A percentile compares a stretch with the other conserved stretches of the same genome.
Conservation (phyloP, 257 asterid species). For the Solanum sejunctum region DNA sequence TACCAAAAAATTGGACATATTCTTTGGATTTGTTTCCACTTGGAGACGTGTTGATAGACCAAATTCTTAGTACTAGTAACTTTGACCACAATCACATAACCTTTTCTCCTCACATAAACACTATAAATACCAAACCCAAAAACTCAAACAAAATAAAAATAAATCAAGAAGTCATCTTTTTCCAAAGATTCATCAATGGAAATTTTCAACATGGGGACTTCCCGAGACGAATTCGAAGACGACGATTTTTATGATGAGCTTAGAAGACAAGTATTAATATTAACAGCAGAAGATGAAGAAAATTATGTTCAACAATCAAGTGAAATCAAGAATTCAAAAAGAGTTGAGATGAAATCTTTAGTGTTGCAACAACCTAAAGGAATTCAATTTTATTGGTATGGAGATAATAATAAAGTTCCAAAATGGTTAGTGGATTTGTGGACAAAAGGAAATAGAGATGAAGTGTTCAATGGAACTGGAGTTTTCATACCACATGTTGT, state of each 20-base stretch:
- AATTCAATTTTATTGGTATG: constrained; percentile 41
- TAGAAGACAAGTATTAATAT: background rate
- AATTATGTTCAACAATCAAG: background rate
- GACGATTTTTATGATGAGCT: constrained; percentile 5
- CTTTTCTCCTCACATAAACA: background rate
- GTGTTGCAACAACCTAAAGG: constrained; percentile 1
- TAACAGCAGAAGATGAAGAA: constrained; percentile 4
- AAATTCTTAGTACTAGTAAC: constrained; percentile 6
- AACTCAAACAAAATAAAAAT: background rate
- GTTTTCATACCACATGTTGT: constrained; percentile 70
- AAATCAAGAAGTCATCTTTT: background rate
- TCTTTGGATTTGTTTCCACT: constrained; percentile 22
- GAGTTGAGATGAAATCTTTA: background rate
- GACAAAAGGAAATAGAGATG: constrained; percentile 30
- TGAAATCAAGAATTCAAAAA: background rate
- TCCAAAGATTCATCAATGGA: constrained; percentile 17
- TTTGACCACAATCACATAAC: constrained; percentile 29
- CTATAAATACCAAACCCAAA: background rate
- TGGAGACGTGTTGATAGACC: constrained; percentile 15
- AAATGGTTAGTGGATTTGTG: constrained; percentile 44
- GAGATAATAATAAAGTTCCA: constrained; percentile 24
- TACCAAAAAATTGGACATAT: constrained; percentile 44
- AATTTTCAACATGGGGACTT: background rate
- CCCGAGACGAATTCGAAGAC: constrained; percentile 16
- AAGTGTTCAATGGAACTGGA: constrained; percentile 45